phyloP scores from a whole-genome alignment of 2,329 filamentous ascomycete genomes.

The Ascochyta koolunga region DNA sequence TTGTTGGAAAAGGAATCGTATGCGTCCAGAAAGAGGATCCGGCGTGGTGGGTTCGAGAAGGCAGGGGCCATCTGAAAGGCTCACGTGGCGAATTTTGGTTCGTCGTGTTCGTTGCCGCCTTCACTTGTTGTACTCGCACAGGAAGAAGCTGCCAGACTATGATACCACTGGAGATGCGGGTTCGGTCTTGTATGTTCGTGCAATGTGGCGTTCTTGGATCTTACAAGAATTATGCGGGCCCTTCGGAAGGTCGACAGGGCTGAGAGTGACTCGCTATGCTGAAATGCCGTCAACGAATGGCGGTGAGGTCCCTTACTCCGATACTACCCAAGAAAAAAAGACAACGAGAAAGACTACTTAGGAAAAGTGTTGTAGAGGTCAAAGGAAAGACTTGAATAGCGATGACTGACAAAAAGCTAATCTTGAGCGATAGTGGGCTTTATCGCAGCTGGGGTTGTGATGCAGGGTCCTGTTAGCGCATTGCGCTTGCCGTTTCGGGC shows the following conservation, averaged over 20 bases:
- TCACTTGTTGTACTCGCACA: neutral
- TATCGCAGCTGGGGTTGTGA: slow-evolving; percentile 7
- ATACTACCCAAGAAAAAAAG: neutral
- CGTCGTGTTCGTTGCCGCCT: neutral
- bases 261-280: neutral
- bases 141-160: neutral
- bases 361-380: neutral
- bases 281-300: neutral
- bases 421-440: slow-evolving; percentile 12
- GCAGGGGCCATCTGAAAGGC: slow-evolving; percentile 36
- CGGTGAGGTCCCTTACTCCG: neutral
- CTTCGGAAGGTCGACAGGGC: neutral
- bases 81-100: slow-evolving; percentile 11
- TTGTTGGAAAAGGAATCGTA: slow-evolving; percentile 98
- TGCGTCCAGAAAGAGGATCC: slow-evolving; percentile 88
- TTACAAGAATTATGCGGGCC: neutral
- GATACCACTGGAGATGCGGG: too few relatives aligned
- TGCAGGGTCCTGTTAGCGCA: slow-evolving; percentile 16
- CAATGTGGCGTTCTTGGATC: neutral
- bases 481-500: neutral
- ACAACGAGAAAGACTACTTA: neutral
- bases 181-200: too few relatives aligned
- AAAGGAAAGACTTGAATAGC: neutral
- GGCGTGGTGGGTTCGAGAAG: slow-evolving; percentile 34
- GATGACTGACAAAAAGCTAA: slow-evolving; percentile 19